Percentiles rank a stretch among this genome's conserved stretches.
phyloP scores from a whole-genome alignment of 768 basidiomycete species.

The Trametes cinnabarina region DNA sequence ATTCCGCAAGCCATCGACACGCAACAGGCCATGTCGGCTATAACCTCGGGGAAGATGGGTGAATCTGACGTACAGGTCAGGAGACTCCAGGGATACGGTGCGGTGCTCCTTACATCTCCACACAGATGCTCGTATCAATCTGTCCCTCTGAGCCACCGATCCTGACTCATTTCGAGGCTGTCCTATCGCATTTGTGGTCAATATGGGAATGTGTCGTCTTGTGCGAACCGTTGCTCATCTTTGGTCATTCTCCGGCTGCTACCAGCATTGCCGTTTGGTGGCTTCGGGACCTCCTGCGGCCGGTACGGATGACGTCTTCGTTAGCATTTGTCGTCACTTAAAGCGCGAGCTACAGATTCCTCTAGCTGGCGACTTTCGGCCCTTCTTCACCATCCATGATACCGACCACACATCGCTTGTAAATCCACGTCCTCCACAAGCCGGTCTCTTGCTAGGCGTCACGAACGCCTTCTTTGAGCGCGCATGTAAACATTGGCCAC shows the following conservation, averaged over 20 bases:
- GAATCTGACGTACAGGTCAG: slow-evolving; percentile 11
- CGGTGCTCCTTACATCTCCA: neutral
- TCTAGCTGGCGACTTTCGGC: slow-evolving; percentile 79
- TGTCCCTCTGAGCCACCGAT: slow-evolving; percentile 58
- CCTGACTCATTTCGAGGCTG: slow-evolving; percentile 60
- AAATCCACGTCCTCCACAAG: slow-evolving; percentile 76
- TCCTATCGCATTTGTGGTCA: slow-evolving; percentile 69
- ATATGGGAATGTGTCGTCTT: slow-evolving; percentile 93
- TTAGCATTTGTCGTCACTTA: neutral
- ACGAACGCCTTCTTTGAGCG: slow-evolving; percentile 88
- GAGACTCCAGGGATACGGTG: neutral
- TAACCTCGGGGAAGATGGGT: neutral
- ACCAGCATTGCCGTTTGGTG: slow-evolving; percentile 92
- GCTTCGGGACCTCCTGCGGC: slow-evolving; percentile 82
- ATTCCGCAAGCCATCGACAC: slow-evolving; percentile 67
- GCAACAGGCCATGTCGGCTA: slow-evolving; percentile 47
- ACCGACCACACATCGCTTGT: slow-evolving; percentile 74
- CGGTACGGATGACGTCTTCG: slow-evolving; percentile 45
- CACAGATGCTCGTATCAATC: slow-evolving; percentile 66
- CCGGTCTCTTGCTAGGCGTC: slow-evolving; percentile 76
- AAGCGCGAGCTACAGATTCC: slow-evolving; percentile 56
- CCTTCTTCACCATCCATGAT: slow-evolving; percentile 97
- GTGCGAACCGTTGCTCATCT: slow-evolving; percentile 87
- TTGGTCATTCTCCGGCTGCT: slow-evolving; percentile 72
- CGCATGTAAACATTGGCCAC: slow-evolving; percentile 82